Conservation (phyloP, 1,284 basidiomycete genomes). For the Kalmanozyma brasiliensis region DNA sequence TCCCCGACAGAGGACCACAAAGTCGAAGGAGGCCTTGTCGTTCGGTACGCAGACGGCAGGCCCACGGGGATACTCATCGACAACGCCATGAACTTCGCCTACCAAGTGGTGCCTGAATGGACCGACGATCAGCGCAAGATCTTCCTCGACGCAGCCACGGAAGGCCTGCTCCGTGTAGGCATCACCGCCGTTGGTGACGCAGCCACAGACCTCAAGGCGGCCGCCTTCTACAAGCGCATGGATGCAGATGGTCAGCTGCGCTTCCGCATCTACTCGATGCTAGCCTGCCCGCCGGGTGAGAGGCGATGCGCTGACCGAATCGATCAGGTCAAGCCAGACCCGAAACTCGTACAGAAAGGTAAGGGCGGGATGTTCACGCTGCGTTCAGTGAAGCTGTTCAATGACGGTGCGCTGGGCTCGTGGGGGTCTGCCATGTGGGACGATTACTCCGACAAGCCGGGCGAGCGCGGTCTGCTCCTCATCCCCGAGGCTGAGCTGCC, state of each 20-base stretch:
- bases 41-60: slow-evolving; percentile 75
- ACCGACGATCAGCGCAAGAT: slow-evolving; percentile 71
- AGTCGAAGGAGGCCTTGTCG: slow-evolving; percentile 80
- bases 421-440: slow-evolving; percentile 88
- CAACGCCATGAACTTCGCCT: slow-evolving; percentile 62
- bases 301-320: slow-evolving; percentile 31
- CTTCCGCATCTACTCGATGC: slow-evolving; percentile 54
- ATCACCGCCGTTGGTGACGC: slow-evolving; percentile 69
- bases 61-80: slow-evolving; percentile 76
- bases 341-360: too few relatives aligned
- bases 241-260: slow-evolving; percentile 31
- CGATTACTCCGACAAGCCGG: slow-evolving; percentile 77
- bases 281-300: slow-evolving; percentile 43
- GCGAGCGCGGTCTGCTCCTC: slow-evolving; percentile 44
- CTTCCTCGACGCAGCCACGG: slow-evolving; percentile 77
- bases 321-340: slow-evolving; percentile 11
- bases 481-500: slow-evolving; percentile 41
- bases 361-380: slow-evolving; percentile 31
- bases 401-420: slow-evolving; percentile 86
- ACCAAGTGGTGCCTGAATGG: slow-evolving; percentile 54
- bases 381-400: slow-evolving; percentile 78
- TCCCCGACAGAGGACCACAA: slow-evolving; percentile 59
- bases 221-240: slow-evolving; percentile 41
- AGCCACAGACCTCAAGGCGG: slow-evolving; percentile 40
- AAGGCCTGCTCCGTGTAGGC: slow-evolving; percentile 77